phyloP scores from a whole-genome alignment of 2,329 filamentous ascomycete species.

The Boeremia exigua region DNA sequence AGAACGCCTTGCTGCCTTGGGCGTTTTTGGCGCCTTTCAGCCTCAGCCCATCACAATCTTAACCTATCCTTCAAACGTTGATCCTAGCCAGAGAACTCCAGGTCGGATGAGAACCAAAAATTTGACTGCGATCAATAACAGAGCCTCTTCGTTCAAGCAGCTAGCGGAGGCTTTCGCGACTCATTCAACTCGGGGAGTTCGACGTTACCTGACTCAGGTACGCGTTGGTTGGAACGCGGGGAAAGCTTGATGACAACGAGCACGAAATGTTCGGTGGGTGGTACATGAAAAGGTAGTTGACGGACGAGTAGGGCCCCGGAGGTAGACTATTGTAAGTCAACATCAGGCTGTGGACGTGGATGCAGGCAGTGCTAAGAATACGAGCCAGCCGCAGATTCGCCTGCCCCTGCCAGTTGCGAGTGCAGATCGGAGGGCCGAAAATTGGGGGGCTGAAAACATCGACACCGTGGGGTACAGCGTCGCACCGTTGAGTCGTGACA shows the following conservation, averaged over 20 bases:
- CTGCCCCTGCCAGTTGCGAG: slow-evolving; percentile 17
- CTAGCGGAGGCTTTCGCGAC: neutral
- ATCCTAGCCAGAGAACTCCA: neutral
- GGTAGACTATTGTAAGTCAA: neutral
- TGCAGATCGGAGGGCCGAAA: slow-evolving; percentile 3
- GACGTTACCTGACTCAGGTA: neutral
- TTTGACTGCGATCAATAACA: neutral
- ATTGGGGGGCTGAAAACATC: slow-evolving; percentile 4
- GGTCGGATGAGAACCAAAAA: neutral
- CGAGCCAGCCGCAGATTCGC: slow-evolving; percentile 13
- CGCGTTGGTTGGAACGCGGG: neutral
- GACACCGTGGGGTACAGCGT: neutral
- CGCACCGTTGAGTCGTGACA: neutral
- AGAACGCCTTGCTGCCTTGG: slow-evolving; percentile 21
- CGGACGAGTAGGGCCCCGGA: neutral
- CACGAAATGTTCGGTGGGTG: neutral
- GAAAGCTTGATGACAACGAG: neutral
- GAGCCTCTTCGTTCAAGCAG: neutral
- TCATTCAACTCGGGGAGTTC: neutral
- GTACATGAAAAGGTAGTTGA: neutral
- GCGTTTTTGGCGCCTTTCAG: slow-evolving; percentile 21
- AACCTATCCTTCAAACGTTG: neutral
- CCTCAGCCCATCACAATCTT: slow-evolving; percentile 13
- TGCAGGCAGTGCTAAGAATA: slow-evolving; percentile 11
- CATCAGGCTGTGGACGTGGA: slow-evolving; percentile 7